phyloP scores from a whole-genome alignment of 2,329 filamentous ascomycete genomes.

The Cordyceps tenuipes region DNA sequence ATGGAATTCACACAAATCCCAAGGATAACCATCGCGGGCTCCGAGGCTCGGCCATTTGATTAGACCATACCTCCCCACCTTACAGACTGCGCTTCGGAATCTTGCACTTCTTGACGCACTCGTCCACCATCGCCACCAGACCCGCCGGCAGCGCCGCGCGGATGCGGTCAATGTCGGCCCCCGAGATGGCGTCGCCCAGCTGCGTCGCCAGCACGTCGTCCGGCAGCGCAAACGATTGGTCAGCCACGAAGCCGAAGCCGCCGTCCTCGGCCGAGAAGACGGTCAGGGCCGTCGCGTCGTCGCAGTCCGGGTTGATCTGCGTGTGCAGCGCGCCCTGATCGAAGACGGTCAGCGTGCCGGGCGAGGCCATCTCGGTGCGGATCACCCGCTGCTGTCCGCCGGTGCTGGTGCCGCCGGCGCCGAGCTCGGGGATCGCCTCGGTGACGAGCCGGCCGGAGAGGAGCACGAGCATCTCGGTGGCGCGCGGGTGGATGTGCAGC shows the following conservation, averaged over 20 bases:
- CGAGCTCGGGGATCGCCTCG: slow-evolving; percentile 46
- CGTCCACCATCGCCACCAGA: not conserved
- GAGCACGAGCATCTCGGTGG: slow-evolving; percentile 45
- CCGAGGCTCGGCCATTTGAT: no score
- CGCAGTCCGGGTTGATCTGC: slow-evolving; percentile 48
- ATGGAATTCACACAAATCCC: no score
- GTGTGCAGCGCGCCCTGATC: slow-evolving; percentile 47
- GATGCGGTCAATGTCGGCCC: slow-evolving; percentile 38
- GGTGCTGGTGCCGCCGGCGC: slow-evolving; percentile 25
- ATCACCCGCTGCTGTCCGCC: slow-evolving; percentile 27
- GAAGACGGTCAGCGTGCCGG: slow-evolving; percentile 44
- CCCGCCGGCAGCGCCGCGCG: slow-evolving; percentile 18
- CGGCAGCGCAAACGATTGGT: slow-evolving; percentile 41
- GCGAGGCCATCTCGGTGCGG: slow-evolving; percentile 27
- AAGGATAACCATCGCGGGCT: no score
- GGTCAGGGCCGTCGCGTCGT: slow-evolving; percentile 41
- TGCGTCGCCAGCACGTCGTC: slow-evolving; percentile 38
- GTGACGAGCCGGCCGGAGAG: slow-evolving; percentile 39
- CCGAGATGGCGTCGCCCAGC: slow-evolving; percentile 37
- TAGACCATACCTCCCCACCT: not conserved
- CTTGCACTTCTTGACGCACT: slow-evolving; percentile 4
- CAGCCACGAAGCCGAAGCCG: slow-evolving; percentile 41
- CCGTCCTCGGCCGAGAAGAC: slow-evolving; percentile 42
- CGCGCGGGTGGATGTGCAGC: slow-evolving; percentile 46
- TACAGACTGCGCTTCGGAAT: not conserved